Evolutionary conservation across 2,329 filamentous ascomycete species (phyloP).

Genomic region (Aaosphaeria pasadenensis): DNA sequence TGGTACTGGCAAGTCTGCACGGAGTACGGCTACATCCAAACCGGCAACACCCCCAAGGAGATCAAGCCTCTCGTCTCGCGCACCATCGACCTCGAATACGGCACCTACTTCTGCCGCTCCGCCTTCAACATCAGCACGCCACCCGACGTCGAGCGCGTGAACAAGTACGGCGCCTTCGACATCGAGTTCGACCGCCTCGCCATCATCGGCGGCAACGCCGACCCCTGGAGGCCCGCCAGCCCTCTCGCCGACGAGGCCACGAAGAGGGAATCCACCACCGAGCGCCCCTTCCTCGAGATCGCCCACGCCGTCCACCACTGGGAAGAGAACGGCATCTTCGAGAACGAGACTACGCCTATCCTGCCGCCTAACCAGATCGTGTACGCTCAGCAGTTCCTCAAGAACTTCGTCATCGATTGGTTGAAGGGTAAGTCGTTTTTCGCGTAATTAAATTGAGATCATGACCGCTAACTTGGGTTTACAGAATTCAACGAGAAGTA

Average conservation of each 20-base stretch:
- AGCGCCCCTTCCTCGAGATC: constrained; percentile 72
- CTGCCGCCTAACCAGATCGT: constrained; percentile 60
- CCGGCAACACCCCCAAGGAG: constrained; percentile 64
- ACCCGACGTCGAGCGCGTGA: constrained; percentile 64
- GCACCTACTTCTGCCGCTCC: constrained; percentile 59
- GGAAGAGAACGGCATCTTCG: constrained; percentile 69
- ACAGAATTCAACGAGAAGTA: too few relatives aligned
- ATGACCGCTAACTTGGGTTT: too few relatives aligned
- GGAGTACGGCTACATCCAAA: constrained; percentile 74
- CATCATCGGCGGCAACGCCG: constrained; percentile 71
- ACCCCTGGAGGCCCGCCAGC: constrained; percentile 76
- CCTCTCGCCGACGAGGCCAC: constrained; percentile 64
- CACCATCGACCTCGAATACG: constrained; percentile 62
- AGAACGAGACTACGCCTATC: constrained; percentile 56
- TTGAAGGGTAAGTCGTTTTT: constrained; percentile 42
- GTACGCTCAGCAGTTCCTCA: constrained; percentile 57
- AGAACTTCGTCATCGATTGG: constrained; percentile 66
- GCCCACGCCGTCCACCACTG: constrained; percentile 76
- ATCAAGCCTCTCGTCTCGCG: constrained; percentile 71
- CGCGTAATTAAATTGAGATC: too few relatives aligned
- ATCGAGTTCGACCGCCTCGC: constrained; percentile 75
- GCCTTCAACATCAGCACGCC: constrained; percentile 67
- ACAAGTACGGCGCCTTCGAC: constrained; percentile 71
- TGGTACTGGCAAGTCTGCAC: constrained; percentile 57
- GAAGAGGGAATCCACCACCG: constrained; percentile 56